phyloP scores from a whole-genome alignment of 805 yeast species.

The Sungouiella thailandica region DNA sequence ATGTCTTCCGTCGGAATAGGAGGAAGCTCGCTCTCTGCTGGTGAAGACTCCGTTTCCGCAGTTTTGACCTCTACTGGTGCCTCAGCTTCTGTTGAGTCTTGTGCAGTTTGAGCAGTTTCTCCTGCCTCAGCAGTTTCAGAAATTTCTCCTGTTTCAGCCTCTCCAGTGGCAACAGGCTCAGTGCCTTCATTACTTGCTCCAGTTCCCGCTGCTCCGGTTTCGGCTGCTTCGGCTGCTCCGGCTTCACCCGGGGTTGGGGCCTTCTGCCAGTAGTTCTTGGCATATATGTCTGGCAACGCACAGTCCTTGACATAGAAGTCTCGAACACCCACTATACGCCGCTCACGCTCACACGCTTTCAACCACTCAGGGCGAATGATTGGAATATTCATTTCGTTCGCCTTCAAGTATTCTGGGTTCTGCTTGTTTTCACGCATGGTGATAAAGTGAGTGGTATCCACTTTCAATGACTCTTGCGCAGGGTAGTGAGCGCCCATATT shows the following conservation, averaged over 20 bases:
- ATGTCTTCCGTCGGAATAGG: neutral
- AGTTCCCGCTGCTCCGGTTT: no score
- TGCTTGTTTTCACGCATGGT: conserved; percentile 58
- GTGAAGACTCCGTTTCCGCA: no score
- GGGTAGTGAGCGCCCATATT: conserved; percentile 78
- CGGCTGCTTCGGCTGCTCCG: neutral
- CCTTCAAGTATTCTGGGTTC: conserved; percentile 68
- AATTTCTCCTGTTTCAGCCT: no score
- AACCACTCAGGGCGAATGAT: conserved; percentile 96
- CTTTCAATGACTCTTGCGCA: conserved; percentile 63
- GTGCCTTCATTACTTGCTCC: no score
- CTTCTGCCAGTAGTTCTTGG: conserved; percentile 37
- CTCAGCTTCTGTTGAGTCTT: no score
- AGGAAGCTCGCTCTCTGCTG: neutral
- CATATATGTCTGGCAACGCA: conserved; percentile 39
- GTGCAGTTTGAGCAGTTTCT: no score
- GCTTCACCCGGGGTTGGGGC: neutral
- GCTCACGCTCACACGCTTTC: conserved; percentile 85
- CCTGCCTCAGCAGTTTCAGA: no score
- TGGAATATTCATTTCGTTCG: conserved; percentile 83
- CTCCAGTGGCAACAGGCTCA: no score
- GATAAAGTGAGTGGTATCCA: conserved; percentile 94
- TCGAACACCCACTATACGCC: conserved; percentile 88
- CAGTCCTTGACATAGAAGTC: conserved; percentile 68
- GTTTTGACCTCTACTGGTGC: no score